phyloP scores from a whole-genome alignment of 805 yeast species.

The Saturnispora galanensis region DNA sequence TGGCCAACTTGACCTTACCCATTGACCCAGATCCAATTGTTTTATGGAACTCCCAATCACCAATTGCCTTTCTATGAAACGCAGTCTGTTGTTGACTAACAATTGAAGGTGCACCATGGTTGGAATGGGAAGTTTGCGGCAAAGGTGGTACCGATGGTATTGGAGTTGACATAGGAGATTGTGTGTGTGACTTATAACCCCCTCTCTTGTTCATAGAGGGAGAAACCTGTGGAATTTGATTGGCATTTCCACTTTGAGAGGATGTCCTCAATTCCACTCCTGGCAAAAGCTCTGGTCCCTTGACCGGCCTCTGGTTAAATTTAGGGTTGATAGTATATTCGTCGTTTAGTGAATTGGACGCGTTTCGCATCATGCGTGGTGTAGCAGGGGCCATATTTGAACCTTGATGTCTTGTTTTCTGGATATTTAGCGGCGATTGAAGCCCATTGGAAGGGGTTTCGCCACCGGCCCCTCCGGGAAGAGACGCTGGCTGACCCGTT shows the following conservation, averaged over 20 bases:
- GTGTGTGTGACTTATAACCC: too few species aligned
- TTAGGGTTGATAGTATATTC: constrained; percentile 19
- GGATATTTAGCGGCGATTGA: constrained; percentile 6
- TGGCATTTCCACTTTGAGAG: background rate
- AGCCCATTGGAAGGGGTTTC: too few species aligned
- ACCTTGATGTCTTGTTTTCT: constrained; percentile 7
- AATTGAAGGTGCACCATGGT: background rate
- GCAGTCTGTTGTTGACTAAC: constrained; percentile 28
- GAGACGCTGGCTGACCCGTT: too few species aligned
- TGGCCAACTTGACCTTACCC: constrained; percentile 97
- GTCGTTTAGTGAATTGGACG: constrained; percentile 28
- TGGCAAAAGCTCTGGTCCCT: background rate
- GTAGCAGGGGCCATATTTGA: constrained; percentile 49
- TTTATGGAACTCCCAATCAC: constrained; percentile 93
- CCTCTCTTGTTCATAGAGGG: too few species aligned
- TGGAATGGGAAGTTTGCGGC: background rate
- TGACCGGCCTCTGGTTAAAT: constrained; percentile 7
- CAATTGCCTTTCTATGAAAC: constrained; percentile 80
- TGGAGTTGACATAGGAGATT: constrained; percentile 7
- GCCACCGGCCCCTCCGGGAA: too few species aligned
- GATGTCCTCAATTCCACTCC: background rate
- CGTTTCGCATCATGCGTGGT: constrained; percentile 57
- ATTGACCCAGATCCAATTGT: constrained; percentile 98
- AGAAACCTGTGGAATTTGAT: background rate
- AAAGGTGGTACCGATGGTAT: constrained; percentile 11